A percentile compares a stretch with the other conserved stretches of the same genome.
Conservation (phyloP, 1,139 yeast species). For the Pichia terricola region DNA sequence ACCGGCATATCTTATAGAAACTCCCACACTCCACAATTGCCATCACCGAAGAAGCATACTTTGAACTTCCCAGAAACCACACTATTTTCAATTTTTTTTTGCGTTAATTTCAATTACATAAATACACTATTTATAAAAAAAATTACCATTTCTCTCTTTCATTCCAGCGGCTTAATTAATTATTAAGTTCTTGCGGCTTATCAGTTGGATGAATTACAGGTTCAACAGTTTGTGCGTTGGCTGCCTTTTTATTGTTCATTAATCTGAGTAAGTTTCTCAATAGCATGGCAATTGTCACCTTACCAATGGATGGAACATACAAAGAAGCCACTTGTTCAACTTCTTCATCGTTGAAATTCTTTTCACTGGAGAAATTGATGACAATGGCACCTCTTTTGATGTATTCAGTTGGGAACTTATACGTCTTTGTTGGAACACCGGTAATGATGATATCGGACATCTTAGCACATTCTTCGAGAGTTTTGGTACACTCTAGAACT, state of each 20-base stretch:
- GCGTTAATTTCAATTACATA: too few species aligned
- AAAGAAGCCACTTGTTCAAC: conserved; percentile 80
- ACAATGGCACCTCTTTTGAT: conserved; percentile 84
- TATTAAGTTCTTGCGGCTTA: conserved; percentile 6
- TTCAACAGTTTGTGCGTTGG: conserved; percentile 9
- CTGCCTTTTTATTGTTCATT: conserved; percentile 47
- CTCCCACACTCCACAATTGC: too few species aligned
- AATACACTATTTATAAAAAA: too few species aligned
- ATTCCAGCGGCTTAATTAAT: too few species aligned
- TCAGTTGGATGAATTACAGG: conserved; percentile 13
- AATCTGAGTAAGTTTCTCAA: conserved; percentile 78
- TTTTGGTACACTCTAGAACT: conserved; percentile 52
- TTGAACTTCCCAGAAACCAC: too few species aligned
- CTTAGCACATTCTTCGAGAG: conserved; percentile 56
- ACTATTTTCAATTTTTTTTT: too few species aligned
- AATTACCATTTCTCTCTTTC: too few species aligned
- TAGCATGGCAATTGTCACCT: conserved; percentile 91
- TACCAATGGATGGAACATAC: conserved; percentile 92
- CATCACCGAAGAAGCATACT: too few species aligned
- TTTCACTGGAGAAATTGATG: conserved; percentile 80
- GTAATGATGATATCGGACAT: conserved; percentile 88
- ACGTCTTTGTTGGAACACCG: conserved; percentile 78
- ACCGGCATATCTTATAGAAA: too few species aligned
- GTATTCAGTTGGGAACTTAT: conserved; percentile 76
- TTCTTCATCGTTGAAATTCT: conserved; percentile 64